These are phyloP conservation scores for Coemansia sp. DNA, from an alignment of 192 early-diverging fungal genomes.

Conservation along the genomic window DNA sequence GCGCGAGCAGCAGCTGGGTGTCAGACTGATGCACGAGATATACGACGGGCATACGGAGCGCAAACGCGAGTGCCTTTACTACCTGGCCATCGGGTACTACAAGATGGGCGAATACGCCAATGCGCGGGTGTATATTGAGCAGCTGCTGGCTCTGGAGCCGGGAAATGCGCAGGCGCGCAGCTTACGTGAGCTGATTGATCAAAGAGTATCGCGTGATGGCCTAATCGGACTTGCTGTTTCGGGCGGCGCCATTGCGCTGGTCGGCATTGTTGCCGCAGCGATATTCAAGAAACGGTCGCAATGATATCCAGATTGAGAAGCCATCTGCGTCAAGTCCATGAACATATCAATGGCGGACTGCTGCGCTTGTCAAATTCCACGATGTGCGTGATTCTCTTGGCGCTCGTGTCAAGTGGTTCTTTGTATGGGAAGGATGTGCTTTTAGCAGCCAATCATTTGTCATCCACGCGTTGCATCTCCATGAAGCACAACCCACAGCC, in stretches of 20 bases:
- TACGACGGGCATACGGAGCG: slow-evolving; percentile 78
- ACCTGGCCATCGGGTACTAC: slow-evolving; percentile 86
- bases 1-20: slow-evolving; percentile 71
- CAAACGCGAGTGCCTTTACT: slow-evolving; percentile 92
- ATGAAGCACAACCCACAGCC: no score
- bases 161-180: slow-evolving; percentile 75
- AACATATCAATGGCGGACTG: no score
- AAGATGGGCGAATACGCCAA: slow-evolving; percentile 84
- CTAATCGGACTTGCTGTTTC: slow-evolving; percentile 86
- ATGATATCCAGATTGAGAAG: no score
- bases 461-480: no score
- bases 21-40: slow-evolving; percentile 80
- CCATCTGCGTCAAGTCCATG: no score
- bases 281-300: slow-evolving; percentile 36
- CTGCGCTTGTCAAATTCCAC: no score
- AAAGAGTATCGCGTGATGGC: slow-evolving; percentile 80
- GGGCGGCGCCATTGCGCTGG: slow-evolving; percentile 70
- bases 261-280: slow-evolving; percentile 55
- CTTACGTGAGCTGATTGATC: slow-evolving; percentile 75
- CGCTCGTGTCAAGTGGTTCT: no score
- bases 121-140: slow-evolving; percentile 77
- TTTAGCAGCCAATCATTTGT: no score
- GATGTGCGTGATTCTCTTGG: no score
- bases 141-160: slow-evolving; percentile 80
- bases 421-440: no score